Conservation (phyloP, 1,139 yeast species). For the Candida sojae region DNA sequence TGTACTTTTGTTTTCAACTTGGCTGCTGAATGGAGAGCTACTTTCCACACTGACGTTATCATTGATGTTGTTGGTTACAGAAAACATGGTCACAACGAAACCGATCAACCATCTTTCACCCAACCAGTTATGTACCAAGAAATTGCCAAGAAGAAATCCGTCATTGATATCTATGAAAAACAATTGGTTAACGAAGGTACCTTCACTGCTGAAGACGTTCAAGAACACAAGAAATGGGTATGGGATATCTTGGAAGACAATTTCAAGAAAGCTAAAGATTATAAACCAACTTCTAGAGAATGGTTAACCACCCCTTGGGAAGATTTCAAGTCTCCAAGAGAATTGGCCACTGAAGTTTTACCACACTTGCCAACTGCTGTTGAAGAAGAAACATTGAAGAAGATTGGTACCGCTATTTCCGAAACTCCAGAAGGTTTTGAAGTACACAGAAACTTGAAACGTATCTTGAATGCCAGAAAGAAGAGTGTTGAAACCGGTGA, state of each 20-base stretch:
- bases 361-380: conserved; percentile 98
- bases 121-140: conserved; percentile 96
- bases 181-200: conserved; percentile 83
- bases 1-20: conserved; percentile 87
- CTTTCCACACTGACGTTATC: conserved; percentile 93
- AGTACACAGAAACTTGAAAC: conserved; percentile 93
- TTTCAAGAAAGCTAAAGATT: conserved; percentile 83
- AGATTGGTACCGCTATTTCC: conserved; percentile 77
- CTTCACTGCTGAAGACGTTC: conserved; percentile 85
- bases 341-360: conserved; percentile 90
- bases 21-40: conserved; percentile 98
- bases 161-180: conserved; percentile 80
- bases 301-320: conserved; percentile 99
- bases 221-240: conserved; percentile 97
- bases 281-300: conserved; percentile 90
- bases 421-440: conserved; percentile 88
- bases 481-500: conserved; percentile 87
- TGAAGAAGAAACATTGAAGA: conserved; percentile 66
- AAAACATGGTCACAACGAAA: conserved; percentile 98
- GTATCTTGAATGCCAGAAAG: conserved; percentile 85
- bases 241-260: conserved; percentile 94
- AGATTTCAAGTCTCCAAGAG: conserved; percentile 97
- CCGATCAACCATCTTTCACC: conserved; percentile 98
- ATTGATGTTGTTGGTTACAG: conserved; percentile 98
- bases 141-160: conserved; percentile 86